Evolutionary conservation across 371 early-diverging fungal species (phyloP).

Genomic region (Syncephalis plumigaleata): DNA sequence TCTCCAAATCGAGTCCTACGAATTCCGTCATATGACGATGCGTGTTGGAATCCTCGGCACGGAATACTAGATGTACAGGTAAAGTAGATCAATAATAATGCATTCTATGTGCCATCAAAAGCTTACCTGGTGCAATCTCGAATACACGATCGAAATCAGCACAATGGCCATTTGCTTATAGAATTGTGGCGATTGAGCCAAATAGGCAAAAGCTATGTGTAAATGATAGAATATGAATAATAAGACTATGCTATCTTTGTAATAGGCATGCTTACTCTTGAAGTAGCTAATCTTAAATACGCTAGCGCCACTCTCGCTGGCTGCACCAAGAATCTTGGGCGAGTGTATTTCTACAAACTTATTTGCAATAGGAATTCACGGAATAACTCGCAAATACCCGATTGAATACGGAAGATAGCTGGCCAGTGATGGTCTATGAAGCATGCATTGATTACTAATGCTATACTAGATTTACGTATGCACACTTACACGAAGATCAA

Average conservation of each 20-base stretch:
- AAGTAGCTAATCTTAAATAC: constrained; percentile 98
- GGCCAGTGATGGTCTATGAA: constrained; percentile 70
- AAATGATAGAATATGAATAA: too few species aligned
- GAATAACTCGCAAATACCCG: constrained; percentile 87
- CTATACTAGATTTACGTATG: too few species aligned
- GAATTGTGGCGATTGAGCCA: constrained; percentile 99
- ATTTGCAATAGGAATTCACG: constrained; percentile 66
- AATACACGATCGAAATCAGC: constrained; percentile 97
- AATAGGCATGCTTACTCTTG: constrained; percentile 58
- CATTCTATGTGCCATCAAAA: too few species aligned
- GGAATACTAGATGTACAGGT: constrained; percentile 69
- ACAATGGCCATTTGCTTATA: constrained; percentile 99
- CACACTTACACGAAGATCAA: constrained; percentile 64
- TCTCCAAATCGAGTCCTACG: constrained; percentile 98
- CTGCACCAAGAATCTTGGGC: constrained; percentile 93
- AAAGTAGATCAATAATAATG: too few species aligned
- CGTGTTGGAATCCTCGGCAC: constrained; percentile 98
- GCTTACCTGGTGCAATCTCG: constrained; percentile 79
- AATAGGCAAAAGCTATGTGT: constrained; percentile 38
- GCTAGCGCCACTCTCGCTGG: constrained; percentile 98
- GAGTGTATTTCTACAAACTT: constrained; percentile 98
- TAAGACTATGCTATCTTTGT: too few species aligned
- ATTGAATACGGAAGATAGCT: constrained; percentile 95
- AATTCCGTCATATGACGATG: constrained; percentile 99
- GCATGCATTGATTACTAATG: too few species aligned